Evolutionary conservation across 305 asterid genomes (phyloP).

Genomic region (Fraxinus xanthoxyloides): DNA sequence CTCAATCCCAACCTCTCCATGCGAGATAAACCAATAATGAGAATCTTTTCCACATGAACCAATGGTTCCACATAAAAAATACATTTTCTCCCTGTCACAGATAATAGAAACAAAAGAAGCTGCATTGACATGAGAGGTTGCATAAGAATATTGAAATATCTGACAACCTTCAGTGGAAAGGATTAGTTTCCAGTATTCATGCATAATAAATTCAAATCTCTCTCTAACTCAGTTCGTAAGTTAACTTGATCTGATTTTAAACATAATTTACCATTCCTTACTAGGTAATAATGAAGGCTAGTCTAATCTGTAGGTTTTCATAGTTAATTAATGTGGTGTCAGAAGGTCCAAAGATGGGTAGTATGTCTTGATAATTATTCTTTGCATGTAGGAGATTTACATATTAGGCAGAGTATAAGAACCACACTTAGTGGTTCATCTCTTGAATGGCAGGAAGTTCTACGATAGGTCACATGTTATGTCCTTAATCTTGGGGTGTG

Average conservation of each 20-base stretch:
- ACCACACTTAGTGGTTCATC: neutral
- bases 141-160: neutral
- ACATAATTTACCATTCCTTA: neutral
- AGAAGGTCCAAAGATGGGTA: neutral
- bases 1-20: neutral
- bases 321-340: neutral
- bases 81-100: neutral
- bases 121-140: neutral
- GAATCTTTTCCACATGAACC: neutral
- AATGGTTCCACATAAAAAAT: neutral
- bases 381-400: neutral
- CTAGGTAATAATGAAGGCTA: neutral
- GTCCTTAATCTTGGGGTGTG: neutral
- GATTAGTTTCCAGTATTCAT: neutral
- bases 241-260: neutral
- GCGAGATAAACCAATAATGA: neutral
- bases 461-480: neutral
- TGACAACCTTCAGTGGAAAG: constrained; percentile 1
- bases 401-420: neutral
- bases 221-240: neutral
- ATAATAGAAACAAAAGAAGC: neutral
- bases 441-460: neutral
- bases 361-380: neutral
- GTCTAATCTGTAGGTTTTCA: neutral
- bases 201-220: neutral